Base-by-base conservation (phyloP, 495 filamentous ascomycete species). In the Ascobolus immersus region DNA sequence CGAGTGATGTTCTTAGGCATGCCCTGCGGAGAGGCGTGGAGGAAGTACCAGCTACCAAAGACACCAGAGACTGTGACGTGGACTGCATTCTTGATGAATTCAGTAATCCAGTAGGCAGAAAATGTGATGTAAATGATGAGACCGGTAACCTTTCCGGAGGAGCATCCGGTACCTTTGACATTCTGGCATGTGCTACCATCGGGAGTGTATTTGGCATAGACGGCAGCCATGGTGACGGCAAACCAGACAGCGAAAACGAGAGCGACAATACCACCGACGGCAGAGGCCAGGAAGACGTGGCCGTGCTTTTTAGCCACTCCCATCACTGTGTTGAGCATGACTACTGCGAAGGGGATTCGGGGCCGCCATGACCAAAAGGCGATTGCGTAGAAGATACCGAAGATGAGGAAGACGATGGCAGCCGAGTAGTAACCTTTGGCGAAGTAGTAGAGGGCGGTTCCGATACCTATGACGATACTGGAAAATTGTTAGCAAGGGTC, bases 71-170 rank as follows among this genome's bases (percentile, higher is more conserved):
- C 73, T 14, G 73, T 79, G 20, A 70, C 73, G 51, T 94, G 81
- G 22, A 92, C 73, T 11, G 73, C 77, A 50, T 91, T 92, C 55
- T 92, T 91, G 36, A 91, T 49, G 64, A 73, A 79, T 48, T 92
- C 81, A 17, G 71, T 73, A 41, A 91, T 68, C 84, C 81, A 94
- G 54, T 89, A 90, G 44, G 63, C 68, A 17, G 80, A 77, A 45
- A 92, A 91, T 0, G 79, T 89, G 33, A 79, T 64, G 53, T 89
- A 91, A 17, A 77, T 73, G 13, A 82, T 55, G 17, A 94, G 55
- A 0, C 84, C 81, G 37, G 77, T 77, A 21, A 91, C 77, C 40
- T 73, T 79, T 11, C 57, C 77, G 2, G 43, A 58, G 38, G 69
- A 71, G 49, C 81, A 92, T n/a, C 65, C 64, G 0, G 72, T 73